These are phyloP conservation scores for Herpetomonas tarakana DNA, from an alignment of 208 protist species.

Conservation along the genomic window DNA sequence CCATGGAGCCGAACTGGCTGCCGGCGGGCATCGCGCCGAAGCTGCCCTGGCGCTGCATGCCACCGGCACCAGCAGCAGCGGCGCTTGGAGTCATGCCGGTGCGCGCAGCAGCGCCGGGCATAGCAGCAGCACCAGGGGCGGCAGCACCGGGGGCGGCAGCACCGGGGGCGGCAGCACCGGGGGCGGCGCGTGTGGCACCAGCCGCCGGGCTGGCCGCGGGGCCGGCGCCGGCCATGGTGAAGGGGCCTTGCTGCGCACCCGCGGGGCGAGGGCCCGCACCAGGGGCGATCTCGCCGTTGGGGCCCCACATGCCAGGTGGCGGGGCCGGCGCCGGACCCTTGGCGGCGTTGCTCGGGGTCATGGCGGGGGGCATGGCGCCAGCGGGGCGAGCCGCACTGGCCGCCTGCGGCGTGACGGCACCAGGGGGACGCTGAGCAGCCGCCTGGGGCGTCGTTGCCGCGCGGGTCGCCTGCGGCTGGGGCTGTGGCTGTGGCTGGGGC, in stretches of 20 bases:
- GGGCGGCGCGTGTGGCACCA: background rate
- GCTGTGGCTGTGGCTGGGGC: background rate
- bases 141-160: background rate
- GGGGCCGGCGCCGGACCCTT: background rate
- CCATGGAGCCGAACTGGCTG: constrained; percentile 20
- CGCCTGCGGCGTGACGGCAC: background rate
- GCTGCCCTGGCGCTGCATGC: constrained; percentile 7
- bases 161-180: background rate
- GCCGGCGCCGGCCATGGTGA: constrained; percentile 1
- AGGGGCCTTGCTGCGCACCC: background rate
- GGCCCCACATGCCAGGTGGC: constrained; percentile 16
- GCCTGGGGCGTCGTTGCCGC: background rate
- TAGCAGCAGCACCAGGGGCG: background rate
- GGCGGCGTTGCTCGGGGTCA: background rate
- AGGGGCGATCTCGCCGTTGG: constrained; percentile 13
- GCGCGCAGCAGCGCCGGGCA: background rate
- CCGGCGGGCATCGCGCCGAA: constrained; percentile 13
- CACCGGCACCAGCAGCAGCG: constrained; percentile 2
- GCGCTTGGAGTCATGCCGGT: background rate
- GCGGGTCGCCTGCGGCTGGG: background rate
- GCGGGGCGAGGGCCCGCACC: background rate
- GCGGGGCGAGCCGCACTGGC: background rate
- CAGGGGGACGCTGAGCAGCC: too few species aligned
- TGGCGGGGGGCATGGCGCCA: background rate
- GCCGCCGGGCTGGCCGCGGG: background rate